Evolutionary conservation across 495 filamentous ascomycete species (phyloP), one percentile per base, ranked within the genome.

Genomic region (Xylaria cubensis): DNA sequence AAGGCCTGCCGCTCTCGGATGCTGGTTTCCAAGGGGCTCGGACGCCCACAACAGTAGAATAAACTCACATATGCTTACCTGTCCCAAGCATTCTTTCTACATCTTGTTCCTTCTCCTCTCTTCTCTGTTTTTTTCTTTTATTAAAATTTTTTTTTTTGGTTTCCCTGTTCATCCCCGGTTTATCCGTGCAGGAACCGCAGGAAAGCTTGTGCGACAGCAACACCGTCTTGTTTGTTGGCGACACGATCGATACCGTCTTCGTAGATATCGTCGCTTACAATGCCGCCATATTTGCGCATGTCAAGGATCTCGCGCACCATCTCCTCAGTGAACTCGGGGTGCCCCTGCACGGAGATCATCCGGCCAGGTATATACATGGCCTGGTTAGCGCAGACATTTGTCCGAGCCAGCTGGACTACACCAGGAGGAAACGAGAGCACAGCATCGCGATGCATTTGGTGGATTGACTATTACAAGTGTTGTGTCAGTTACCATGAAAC

Each of bases 391-490:
- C 95, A 97, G 8, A 82, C 79, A 12, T 85, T 83, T 1, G 92
- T 93, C 19, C 85, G 86, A 7, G 91, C 94, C 0, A 98, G 86
- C 7, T 84, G 74, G 50, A 90, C 83, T 17, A 90, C 89, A 36
- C 86, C 87, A 0, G 82, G 74, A 0, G 95, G 94, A 21, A 90
- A 87, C 13, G 84, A 77, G 70, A 82, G 86, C n/a, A 95, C 91
- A 41, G 92, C 88, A 77, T 97, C 95, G 56, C 88, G 87, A 82
- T 98, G 94, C 94, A 97, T 97, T 82, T 97, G 94, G 74, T 94
- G 90, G 64, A 97, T 87, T 48, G 86, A 86, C 94, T 97, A 69
- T 21, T 15, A 53, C 51, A 61, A 65, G 50, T 50, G n/a, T 61
- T 61, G 36, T 44, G 68, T 66, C 29, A 72, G 63, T 55, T 64